Evolutionary conservation across 495 filamentous ascomycete species (phyloP).

Genomic region (Cairneyella variabilis): DNA sequence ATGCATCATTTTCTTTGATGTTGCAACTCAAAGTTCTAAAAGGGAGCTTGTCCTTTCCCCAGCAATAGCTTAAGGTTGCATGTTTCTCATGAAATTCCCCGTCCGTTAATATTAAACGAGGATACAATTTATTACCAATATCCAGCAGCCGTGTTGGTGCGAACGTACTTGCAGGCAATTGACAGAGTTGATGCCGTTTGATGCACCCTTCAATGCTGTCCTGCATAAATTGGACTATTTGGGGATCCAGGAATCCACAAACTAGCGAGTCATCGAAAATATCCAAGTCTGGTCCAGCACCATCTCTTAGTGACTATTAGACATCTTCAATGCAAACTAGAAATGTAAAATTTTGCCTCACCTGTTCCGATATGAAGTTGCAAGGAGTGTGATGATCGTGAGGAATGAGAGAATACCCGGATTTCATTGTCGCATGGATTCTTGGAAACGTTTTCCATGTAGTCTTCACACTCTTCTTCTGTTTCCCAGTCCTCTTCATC

Average conservation of each 20-base stretch:
- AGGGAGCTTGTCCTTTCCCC: not conserved
- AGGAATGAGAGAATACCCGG: not conserved
- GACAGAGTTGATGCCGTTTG: not conserved
- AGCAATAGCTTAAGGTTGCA: slow-evolving; percentile 1
- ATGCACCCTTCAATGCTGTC: not conserved
- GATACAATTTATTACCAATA: not conserved
- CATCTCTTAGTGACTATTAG: slow-evolving; percentile 1
- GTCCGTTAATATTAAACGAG: not conserved
- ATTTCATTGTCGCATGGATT: not conserved
- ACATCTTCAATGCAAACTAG: slow-evolving; percentile 1
- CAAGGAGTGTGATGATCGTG: not conserved
- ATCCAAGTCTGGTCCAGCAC: not conserved
- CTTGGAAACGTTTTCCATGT: not conserved
- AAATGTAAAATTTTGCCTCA: not conserved
- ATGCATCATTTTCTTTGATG: not conserved
- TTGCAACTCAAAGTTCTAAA: not conserved
- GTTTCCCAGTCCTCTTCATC: slow-evolving; percentile 2
- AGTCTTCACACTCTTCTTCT: not conserved
- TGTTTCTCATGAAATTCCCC: not conserved
- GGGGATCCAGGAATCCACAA: not conserved
- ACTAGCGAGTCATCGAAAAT: not conserved
- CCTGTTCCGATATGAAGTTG: not conserved
- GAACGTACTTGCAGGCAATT: not conserved
- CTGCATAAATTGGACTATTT: slow-evolving; percentile 1
- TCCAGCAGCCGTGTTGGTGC: not conserved